Conservation (phyloP, 495 filamentous ascomycete genomes). For the Penicillium parvum region DNA sequence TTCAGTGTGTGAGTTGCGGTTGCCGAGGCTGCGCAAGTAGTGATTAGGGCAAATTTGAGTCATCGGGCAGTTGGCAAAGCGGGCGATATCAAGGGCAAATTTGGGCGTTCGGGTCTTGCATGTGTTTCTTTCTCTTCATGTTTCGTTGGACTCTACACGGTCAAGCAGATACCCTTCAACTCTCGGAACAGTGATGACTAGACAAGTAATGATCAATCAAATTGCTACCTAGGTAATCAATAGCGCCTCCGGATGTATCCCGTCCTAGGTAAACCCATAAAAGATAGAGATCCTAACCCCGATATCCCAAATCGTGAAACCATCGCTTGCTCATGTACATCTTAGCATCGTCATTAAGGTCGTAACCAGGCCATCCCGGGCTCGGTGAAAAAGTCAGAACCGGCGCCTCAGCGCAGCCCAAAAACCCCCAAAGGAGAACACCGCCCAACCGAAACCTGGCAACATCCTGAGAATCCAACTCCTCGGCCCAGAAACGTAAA, state of each 20-base stretch:
- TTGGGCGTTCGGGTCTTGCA: slow-evolving; percentile 16
- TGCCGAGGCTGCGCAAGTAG: slow-evolving; percentile 86
- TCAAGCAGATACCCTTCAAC: slow-evolving; percentile 27
- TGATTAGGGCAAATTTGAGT: slow-evolving; percentile 49
- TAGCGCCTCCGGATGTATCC: slow-evolving; percentile 21
- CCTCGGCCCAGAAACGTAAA: slow-evolving; percentile 17
- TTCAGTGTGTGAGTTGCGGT: slow-evolving; percentile 95
- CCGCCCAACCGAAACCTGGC: slow-evolving; percentile 19
- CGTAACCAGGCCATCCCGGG: slow-evolving; percentile 37
- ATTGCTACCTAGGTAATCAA: slow-evolving; percentile 23
- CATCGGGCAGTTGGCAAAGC: not conserved
- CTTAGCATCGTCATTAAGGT: slow-evolving; percentile 45
- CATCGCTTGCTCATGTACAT: slow-evolving; percentile 45
- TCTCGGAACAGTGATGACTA: slow-evolving; percentile 4
- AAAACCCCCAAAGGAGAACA: slow-evolving; percentile 31
- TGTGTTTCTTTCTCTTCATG: slow-evolving; percentile 1
- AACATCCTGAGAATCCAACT: slow-evolving; percentile 16
- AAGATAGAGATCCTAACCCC: slow-evolving; percentile 18
- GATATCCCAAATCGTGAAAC: slow-evolving; percentile 31
- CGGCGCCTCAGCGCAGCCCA: slow-evolving; percentile 20
- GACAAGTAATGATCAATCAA: slow-evolving; percentile 23
- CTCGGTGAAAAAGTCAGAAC: slow-evolving; percentile 29
- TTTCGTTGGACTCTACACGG: slow-evolving; percentile 4
- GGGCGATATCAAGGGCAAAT: not conserved
- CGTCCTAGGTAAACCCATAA: slow-evolving; percentile 10